Percentiles rank a stretch among this genome's conserved stretches.
phyloP scores from a whole-genome alignment of 1,284 basidiomycete genomes.

The Puccinia hordei region DNA sequence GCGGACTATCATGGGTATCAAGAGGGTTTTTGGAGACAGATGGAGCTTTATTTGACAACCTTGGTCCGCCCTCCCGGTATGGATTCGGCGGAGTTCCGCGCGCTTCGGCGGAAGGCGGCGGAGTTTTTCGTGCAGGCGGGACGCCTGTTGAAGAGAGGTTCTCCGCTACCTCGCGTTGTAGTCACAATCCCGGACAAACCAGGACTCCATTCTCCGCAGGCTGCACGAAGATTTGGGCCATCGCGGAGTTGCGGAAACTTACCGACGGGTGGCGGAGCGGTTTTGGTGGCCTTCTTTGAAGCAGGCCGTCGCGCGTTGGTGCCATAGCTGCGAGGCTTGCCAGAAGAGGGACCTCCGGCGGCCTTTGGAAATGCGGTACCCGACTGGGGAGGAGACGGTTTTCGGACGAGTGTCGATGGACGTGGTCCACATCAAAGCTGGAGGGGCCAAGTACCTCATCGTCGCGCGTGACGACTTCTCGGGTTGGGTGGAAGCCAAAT shows the following conservation, averaged over 20 bases:
- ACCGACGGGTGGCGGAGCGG: not conserved
- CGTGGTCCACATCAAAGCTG: constrained; percentile 33
- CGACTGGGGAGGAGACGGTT: not conserved
- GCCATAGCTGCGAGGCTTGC: not conserved
- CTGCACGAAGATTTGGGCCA: constrained; percentile 5
- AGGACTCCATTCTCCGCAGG: not conserved
- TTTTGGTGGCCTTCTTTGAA: constrained; percentile 21
- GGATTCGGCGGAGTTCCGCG: not conserved
- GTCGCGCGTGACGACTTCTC: constrained; percentile 47
- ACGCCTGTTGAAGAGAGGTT: not conserved
- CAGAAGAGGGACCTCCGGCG: not conserved
- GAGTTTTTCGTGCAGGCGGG: not conserved
- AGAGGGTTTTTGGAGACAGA: not conserved
- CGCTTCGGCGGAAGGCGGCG: not conserved
- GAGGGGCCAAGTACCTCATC: constrained; percentile 26
- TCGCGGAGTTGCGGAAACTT: not conserved
- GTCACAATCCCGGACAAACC: not conserved
- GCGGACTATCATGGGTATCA: too few relatives aligned
- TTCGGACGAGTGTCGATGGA: constrained; percentile 14
- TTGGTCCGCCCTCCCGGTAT: not conserved
- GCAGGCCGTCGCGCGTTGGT: not conserved
- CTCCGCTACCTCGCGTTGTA: not conserved
- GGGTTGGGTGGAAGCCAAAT: constrained; percentile 39
- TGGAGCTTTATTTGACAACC: not conserved
- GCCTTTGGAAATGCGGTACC: not conserved